phyloP scores from a whole-genome alignment of 2,329 filamentous ascomycete genomes.

The Nakataea oryzae region DNA sequence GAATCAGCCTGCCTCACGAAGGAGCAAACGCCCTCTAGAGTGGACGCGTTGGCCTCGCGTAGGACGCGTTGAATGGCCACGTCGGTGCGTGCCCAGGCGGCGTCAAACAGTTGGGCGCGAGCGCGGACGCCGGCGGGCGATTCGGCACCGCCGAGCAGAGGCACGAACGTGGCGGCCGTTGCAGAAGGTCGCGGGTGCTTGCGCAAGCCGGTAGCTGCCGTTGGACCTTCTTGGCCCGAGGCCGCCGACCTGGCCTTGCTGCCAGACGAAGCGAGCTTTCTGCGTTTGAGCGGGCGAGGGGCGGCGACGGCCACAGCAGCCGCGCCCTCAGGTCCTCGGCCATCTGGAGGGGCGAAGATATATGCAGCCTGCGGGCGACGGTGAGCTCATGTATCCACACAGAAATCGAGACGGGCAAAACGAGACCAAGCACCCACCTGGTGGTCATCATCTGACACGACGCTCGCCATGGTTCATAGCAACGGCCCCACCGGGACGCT shows the following conservation, averaged over 20 bases:
- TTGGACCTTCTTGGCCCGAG: conserved; percentile 1
- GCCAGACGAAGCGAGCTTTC: conserved; percentile 30
- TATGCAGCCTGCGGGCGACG: conserved; percentile 3
- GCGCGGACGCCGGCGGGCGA: conserved; percentile 33
- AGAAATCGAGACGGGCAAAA: background rate
- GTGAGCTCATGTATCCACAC: background rate
- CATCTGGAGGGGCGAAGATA: conserved; percentile 16
- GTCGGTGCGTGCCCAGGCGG: conserved; percentile 56
- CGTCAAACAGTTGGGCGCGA: conserved; percentile 49
- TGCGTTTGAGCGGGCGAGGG: conserved; percentile 42
- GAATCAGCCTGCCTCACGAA: conserved; percentile 36
- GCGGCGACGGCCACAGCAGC: conserved; percentile 1
- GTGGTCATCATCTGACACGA: conserved; percentile 31
- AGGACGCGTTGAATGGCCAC: conserved; percentile 51
- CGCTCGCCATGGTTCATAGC: background rate
- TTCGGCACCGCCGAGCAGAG: conserved; percentile 46
- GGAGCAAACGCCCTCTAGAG: conserved; percentile 43
- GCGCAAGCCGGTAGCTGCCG: background rate
- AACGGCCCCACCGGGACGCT: too few species aligned
- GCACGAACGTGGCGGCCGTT: conserved; percentile 27
- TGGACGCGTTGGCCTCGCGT: conserved; percentile 49
- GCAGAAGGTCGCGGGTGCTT: conserved; percentile 7
- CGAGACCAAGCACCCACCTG: conserved; percentile 23
- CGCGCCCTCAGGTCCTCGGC: background rate
- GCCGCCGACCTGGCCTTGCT: conserved; percentile 16